Conservation (phyloP, 768 basidiomycete genomes). For the Cubamyces lactineus region DNA sequence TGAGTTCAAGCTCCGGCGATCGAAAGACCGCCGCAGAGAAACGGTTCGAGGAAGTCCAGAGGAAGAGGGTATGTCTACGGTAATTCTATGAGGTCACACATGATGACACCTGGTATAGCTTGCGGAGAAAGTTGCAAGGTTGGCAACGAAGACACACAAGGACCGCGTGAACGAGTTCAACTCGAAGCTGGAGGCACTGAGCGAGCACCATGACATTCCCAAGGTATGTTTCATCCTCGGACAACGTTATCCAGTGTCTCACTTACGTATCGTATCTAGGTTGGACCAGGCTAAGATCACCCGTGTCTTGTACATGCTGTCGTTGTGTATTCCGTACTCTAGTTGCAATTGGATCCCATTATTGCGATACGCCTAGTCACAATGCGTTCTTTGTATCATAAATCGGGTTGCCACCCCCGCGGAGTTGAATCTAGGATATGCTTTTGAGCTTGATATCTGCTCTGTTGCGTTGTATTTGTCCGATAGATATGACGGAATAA, state of each 20-base stretch:
- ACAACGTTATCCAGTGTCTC: constrained; percentile 28
- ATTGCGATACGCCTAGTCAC: neutral
- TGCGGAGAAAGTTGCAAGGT: constrained; percentile 69
- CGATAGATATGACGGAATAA: constrained; percentile 34
- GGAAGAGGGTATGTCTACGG: constrained; percentile 57
- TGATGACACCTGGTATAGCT: constrained; percentile 49
- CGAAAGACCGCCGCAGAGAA: constrained; percentile 86
- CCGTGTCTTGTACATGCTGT: neutral
- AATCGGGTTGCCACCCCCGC: neutral
- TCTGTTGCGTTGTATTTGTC: constrained; percentile 37
- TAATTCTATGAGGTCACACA: neutral
- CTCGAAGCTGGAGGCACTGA: constrained; percentile 78
- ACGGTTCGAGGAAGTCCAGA: constrained; percentile 88
- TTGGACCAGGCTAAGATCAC: constrained; percentile 78
- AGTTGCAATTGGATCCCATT: neutral
- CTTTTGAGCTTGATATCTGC: constrained; percentile 6
- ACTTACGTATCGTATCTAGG: constrained; percentile 46
- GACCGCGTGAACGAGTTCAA: constrained; percentile 93
- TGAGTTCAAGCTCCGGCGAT: constrained; percentile 45
- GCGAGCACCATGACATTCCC: constrained; percentile 94
- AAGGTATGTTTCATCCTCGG: constrained; percentile 55
- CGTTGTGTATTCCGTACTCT: constrained; percentile 4
- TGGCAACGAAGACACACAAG: constrained; percentile 89
- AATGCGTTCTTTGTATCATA: neutral
- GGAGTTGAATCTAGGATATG: neutral